Conservation (phyloP, 192 early-diverging fungal genomes). For the Coemansia sp. region DNA sequence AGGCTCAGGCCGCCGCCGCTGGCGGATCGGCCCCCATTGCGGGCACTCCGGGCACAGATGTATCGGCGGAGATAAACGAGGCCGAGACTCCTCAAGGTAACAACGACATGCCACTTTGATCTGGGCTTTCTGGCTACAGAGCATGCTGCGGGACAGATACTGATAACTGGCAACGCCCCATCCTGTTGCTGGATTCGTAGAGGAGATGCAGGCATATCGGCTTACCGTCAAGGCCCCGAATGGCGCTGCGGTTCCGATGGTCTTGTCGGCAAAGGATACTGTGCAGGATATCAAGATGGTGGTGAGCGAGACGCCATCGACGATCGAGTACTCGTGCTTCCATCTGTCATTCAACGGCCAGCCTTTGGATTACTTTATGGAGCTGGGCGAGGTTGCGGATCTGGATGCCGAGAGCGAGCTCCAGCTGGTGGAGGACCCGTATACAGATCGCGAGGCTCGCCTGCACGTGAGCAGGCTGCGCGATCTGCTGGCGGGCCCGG, state of each 20-base stretch:
- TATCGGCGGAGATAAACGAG: not conserved
- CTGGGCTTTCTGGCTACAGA: not conserved
- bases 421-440: constrained; percentile 67
- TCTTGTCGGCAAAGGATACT: constrained; percentile 62
- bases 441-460: constrained; percentile 89
- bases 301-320: constrained; percentile 79
- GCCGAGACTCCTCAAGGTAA: constrained; percentile 2
- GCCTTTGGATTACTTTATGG: constrained; percentile 69
- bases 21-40: not conserved
- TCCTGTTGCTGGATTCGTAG: constrained; percentile 5
- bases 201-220: constrained; percentile 35
- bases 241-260: constrained; percentile 23
- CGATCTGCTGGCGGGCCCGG: constrained; percentile 75
- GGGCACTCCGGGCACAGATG: too few relatives aligned
- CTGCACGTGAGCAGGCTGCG: constrained; percentile 83
- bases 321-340: constrained; percentile 88
- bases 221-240: constrained; percentile 44
- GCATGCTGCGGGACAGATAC: not conserved
- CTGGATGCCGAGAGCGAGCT: constrained; percentile 62
- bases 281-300: constrained; percentile 84
- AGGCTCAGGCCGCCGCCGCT: not conserved
- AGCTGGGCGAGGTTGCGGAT: constrained; percentile 60
- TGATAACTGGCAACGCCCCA: not conserved
- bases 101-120: not conserved
- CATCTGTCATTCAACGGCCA: constrained; percentile 67